Conservation (phyloP, 306 rosid genomes). For the Cucurbita moschata region DNA sequence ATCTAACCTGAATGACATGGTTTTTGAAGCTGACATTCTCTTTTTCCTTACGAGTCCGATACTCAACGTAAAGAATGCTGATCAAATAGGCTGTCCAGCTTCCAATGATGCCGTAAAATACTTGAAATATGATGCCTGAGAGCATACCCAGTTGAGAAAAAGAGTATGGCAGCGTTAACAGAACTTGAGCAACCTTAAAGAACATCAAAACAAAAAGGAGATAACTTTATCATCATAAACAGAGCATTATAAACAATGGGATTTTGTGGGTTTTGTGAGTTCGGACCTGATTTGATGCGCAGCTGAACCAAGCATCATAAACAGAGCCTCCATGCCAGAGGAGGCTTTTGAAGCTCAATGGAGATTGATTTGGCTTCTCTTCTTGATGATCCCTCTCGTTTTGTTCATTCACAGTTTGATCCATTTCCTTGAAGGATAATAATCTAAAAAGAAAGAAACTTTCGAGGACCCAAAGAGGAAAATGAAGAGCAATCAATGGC, state of each 20-base stretch:
- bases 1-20: conserved; percentile 84
- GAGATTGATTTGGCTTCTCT: conserved; percentile 21
- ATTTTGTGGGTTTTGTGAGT: neutral
- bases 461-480: neutral
- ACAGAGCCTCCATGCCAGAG: conserved; percentile 97
- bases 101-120: conserved; percentile 79
- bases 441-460: conserved; percentile 19
- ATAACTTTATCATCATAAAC: neutral
- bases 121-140: conserved; percentile 66
- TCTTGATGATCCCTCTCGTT: conserved; percentile 46
- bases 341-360: conserved; percentile 31
- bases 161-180: conserved; percentile 76
- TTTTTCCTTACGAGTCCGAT: conserved; percentile 67
- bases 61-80: conserved; percentile 78
- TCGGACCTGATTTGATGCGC: conserved; percentile 87
- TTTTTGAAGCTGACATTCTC: conserved; percentile 89
- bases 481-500: too few relatives aligned
- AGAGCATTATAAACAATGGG: neutral
- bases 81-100: conserved; percentile 97
- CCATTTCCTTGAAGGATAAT: conserved; percentile 28
- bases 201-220: neutral
- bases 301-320: conserved; percentile 95
- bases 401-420: conserved; percentile 23
- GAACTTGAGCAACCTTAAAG: conserved; percentile 87
- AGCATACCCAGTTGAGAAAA: conserved; percentile 80